A percentile compares a stretch with the other conserved stretches of the same genome.
Conservation (phyloP, 495 filamentous ascomycete species). For the Penicillium crystallinum region DNA sequence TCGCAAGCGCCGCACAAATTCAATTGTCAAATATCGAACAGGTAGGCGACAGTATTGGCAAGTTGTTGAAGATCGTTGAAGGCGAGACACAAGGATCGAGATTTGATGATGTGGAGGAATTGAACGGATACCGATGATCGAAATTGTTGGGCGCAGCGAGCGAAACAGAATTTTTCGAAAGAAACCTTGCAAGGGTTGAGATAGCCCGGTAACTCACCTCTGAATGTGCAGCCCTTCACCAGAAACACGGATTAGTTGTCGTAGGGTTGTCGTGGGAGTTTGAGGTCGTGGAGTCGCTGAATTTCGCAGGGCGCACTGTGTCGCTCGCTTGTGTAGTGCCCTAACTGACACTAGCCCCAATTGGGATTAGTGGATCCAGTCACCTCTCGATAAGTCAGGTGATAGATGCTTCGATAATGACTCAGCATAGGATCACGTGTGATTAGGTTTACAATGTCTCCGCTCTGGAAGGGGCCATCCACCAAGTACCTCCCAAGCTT, state of each 20-base stretch:
- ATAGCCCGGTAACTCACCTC: constrained; percentile 38
- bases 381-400: constrained; percentile 19
- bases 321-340: constrained; percentile 45
- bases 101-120: constrained; percentile 9
- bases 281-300: constrained; percentile 41
- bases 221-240: constrained; percentile 48
- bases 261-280: constrained; percentile 41
- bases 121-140: constrained; percentile 8
- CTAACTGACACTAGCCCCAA: constrained; percentile 30
- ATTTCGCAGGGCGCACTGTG: constrained; percentile 43
- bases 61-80: not conserved
- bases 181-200: constrained; percentile 12
- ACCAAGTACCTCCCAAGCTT: not conserved
- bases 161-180: constrained; percentile 23
- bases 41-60: not conserved
- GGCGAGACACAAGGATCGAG: constrained; percentile 5
- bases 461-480: not conserved
- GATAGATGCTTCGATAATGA: constrained; percentile 4
- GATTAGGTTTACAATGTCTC: not conserved
- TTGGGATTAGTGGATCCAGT: constrained; percentile 11
- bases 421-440: constrained; percentile 14
- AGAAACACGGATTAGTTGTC: constrained; percentile 43
- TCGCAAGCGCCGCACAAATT: constrained; percentile 10
- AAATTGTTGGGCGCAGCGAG: constrained; percentile 21
- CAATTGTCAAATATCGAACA: constrained; percentile 5